These are phyloP conservation scores for Populus hybrid DNA, from an alignment of 441 rosid genomes.

Conservation along the genomic window DNA sequence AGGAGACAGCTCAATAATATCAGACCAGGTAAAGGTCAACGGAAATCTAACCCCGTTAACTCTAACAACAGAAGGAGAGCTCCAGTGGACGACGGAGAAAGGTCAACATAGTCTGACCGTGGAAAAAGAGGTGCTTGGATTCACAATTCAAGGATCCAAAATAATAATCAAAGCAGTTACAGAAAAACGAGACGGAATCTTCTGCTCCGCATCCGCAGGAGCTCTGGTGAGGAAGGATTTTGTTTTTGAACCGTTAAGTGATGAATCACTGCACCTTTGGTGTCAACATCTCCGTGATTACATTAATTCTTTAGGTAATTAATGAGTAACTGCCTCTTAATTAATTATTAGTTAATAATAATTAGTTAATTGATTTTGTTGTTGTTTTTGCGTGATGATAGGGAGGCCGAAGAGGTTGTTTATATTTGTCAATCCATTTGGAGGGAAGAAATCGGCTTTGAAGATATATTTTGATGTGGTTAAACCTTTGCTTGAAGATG, in stretches of 20 bases:
- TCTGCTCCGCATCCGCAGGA: conserved; percentile 39
- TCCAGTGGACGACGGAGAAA: conserved; percentile 54
- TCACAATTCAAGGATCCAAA: conserved; percentile 44
- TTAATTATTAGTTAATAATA: not conserved
- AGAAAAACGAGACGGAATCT: conserved; percentile 43
- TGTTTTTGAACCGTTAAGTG: conserved; percentile 58
- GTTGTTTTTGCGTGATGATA: conserved; percentile 12
- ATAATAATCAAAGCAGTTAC: conserved; percentile 49
- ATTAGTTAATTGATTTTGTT: not conserved
- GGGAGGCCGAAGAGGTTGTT: conserved; percentile 79
- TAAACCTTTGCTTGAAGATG: conserved; percentile 79
- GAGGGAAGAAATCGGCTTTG: conserved; percentile 72
- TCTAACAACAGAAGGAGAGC: conserved; percentile 53
- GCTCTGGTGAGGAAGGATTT: conserved; percentile 57
- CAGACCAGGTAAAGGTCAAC: conserved; percentile 52
- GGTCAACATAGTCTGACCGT: conserved; percentile 36
- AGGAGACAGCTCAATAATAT: conserved; percentile 9
- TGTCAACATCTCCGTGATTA: conserved; percentile 47
- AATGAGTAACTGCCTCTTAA: not conserved
- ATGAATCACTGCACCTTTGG: conserved; percentile 55
- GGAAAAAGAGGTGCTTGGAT: conserved; percentile 64
- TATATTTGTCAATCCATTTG: conserved; percentile 77
- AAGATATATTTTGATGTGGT: conserved; percentile 62
- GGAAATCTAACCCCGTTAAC: conserved; percentile 37
- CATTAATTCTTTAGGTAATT: conserved; percentile 64